Conservation (phyloP, 371 early-diverging fungal genomes). For the Lichtheimia hyalospora region DNA sequence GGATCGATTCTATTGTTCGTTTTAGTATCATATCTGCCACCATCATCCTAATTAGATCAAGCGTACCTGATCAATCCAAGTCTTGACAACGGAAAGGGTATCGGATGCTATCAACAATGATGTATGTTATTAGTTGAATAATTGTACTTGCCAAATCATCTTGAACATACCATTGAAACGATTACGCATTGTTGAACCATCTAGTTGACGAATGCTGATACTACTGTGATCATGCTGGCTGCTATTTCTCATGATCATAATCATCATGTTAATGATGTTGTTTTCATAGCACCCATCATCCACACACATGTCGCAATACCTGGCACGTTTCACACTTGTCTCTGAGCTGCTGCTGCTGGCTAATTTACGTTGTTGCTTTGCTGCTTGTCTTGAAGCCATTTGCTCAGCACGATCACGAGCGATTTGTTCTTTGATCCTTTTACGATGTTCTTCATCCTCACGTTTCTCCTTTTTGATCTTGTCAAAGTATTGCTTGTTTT, state of each 20-base stretch:
- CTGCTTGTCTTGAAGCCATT: conserved; percentile 20
- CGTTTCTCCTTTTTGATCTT: conserved; percentile 42
- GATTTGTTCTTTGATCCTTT: conserved; percentile 42
- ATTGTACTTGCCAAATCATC: neutral
- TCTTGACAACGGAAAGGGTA: conserved; percentile 27
- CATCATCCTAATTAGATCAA: no score
- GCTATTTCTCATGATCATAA: neutral
- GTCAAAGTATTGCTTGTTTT: conserved; percentile 36
- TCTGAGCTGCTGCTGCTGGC: neutral
- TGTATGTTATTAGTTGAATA: neutral
- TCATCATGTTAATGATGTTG: neutral
- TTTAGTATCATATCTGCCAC: neutral
- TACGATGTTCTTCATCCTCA: conserved; percentile 40
- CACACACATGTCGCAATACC: neutral
- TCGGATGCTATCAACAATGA: conserved; percentile 22
- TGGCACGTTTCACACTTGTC: neutral
- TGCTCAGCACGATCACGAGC: conserved; percentile 45
- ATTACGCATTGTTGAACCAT: conserved; percentile 40
- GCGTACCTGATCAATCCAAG: conserved; percentile 40
- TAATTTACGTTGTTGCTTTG: conserved; percentile 3
- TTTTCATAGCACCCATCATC: neutral
- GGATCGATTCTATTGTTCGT: conserved; percentile 23
- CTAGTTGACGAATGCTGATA: conserved; percentile 44
- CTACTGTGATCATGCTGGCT: conserved; percentile 18
- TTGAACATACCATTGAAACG: conserved; percentile 33